Evolutionary conservation across 805 yeast species (phyloP).

Genomic region (Suhomyces emberorum): DNA sequence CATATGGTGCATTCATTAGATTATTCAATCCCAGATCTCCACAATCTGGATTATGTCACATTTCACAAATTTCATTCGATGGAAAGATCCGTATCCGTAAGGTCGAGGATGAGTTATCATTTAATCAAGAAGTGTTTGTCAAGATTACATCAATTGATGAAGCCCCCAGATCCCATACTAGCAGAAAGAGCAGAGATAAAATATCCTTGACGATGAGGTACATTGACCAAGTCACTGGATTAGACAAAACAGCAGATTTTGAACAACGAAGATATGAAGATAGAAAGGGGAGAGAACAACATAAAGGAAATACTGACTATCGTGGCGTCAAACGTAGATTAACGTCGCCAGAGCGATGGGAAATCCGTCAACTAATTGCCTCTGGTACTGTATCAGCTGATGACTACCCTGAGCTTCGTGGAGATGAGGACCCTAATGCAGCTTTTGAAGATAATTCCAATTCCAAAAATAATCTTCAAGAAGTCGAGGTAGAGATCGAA

Average conservation of each 20-base stretch:
- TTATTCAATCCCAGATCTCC: conserved; percentile 29
- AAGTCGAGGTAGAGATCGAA: conserved; percentile 66
- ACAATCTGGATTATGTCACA: conserved; percentile 69
- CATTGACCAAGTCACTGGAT: conserved; percentile 69
- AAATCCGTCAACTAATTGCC: conserved; percentile 74
- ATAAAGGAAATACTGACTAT: background rate
- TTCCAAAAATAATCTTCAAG: conserved; percentile 20
- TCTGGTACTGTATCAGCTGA: conserved; percentile 68
- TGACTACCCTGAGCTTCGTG: conserved; percentile 61
- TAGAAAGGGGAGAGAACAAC: background rate
- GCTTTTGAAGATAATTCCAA: conserved; percentile 21
- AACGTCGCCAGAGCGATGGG: conserved; percentile 91
- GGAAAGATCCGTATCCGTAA: conserved; percentile 46
- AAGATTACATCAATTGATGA: conserved; percentile 44
- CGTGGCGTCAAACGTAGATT: conserved; percentile 40
- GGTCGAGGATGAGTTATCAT: conserved; percentile 56
- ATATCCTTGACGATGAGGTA: conserved; percentile 66
- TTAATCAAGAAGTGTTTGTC: conserved; percentile 63
- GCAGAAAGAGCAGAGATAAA: conserved; percentile 14
- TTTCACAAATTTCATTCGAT: conserved; percentile 58
- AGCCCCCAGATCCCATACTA: conserved; percentile 1
- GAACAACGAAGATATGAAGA: conserved; percentile 13
- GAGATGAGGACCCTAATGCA: conserved; percentile 22
- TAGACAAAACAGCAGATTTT: conserved; percentile 25
- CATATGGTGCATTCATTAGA: conserved; percentile 77